Evolutionary conservation across 129 eudicot genomes (phyloP).

Genomic region (Flaveria sonorensis): DNA sequence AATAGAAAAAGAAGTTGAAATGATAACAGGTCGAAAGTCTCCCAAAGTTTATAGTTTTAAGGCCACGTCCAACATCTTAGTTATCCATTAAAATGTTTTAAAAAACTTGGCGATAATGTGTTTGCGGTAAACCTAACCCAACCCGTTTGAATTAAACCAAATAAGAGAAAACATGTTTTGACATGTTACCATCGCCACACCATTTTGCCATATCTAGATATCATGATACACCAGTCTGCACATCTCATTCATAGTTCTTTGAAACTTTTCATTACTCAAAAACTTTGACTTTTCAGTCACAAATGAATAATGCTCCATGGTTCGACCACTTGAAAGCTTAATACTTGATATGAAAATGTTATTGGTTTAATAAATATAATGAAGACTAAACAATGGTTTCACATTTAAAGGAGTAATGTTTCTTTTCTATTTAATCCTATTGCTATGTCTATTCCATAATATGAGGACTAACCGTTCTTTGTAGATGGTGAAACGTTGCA

Average conservation of each 20-base stretch:
- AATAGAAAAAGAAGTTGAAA: neutral
- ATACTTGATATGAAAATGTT: neutral
- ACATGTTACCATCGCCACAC: neutral
- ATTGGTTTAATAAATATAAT: neutral
- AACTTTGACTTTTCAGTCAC: neutral
- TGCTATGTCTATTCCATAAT: neutral
- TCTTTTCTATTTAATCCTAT: neutral
- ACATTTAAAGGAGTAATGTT: neutral
- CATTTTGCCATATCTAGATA: neutral
- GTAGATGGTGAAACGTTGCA: constrained; percentile 48
- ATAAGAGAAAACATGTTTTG: too few species aligned
- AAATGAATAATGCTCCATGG: neutral
- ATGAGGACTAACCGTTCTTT: neutral
- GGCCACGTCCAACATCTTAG: neutral
- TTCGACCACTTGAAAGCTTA: neutral
- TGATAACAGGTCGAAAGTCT: neutral
- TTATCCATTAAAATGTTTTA: too few species aligned
- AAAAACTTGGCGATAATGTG: neutral
- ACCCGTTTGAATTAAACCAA: neutral
- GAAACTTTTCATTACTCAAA: neutral
- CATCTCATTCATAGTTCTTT: neutral
- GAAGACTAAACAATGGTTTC: neutral
- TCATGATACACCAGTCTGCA: neutral
- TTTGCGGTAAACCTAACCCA: neutral
- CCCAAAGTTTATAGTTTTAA: neutral